Evolutionary conservation across 768 basidiomycete species (phyloP).

Genomic region (Chalciporus pseudorubinellus): DNA sequence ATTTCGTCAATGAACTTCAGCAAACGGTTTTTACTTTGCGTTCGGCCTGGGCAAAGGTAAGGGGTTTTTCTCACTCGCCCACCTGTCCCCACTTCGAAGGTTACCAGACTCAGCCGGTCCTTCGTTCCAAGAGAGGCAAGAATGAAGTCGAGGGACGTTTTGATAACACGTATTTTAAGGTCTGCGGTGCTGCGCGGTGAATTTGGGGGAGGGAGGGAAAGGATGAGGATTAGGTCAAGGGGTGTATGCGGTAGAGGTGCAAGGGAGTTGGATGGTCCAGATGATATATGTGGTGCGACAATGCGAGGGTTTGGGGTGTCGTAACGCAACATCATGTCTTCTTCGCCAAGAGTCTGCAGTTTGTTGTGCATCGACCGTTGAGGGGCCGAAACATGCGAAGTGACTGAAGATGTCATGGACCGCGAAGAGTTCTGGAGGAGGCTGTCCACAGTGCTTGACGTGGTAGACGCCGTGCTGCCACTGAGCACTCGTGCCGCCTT

Average conservation of each 20-base stretch:
- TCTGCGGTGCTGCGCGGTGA: conserved; percentile 75
- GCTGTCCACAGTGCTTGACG: conserved; percentile 59
- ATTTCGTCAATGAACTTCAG: conserved; percentile 78
- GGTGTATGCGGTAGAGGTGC: conserved; percentile 81
- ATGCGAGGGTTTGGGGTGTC: conserved; percentile 48
- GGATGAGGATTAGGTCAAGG: conserved; percentile 88
- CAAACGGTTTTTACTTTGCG: conserved; percentile 67
- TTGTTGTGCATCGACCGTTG: conserved; percentile 41
- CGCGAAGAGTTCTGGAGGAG: conserved; percentile 60
- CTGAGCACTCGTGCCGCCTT: conserved; percentile 81
- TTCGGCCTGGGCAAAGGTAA: conserved; percentile 72
- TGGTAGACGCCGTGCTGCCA: conserved; percentile 62
- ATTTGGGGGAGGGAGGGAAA: conserved; percentile 77
- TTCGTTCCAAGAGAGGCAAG: conserved; percentile 69
- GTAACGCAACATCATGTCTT: conserved; percentile 62
- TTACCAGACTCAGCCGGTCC: conserved; percentile 87
- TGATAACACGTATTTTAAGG: conserved; percentile 88
- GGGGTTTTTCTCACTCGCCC: conserved; percentile 92
- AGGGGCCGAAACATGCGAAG: conserved; percentile 59
- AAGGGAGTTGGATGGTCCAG: conserved; percentile 77
- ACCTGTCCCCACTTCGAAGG: conserved; percentile 84
- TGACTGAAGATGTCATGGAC: conserved; percentile 72
- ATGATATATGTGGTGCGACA: conserved; percentile 68
- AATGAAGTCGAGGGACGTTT: conserved; percentile 82
- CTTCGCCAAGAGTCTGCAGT: conserved; percentile 67